A percentile compares a stretch with the other conserved stretches of the same genome.
These are phyloP conservation scores for Metschnikowia koreensis DNA, from an alignment of 805 yeast species.

Conservation along the genomic window DNA sequence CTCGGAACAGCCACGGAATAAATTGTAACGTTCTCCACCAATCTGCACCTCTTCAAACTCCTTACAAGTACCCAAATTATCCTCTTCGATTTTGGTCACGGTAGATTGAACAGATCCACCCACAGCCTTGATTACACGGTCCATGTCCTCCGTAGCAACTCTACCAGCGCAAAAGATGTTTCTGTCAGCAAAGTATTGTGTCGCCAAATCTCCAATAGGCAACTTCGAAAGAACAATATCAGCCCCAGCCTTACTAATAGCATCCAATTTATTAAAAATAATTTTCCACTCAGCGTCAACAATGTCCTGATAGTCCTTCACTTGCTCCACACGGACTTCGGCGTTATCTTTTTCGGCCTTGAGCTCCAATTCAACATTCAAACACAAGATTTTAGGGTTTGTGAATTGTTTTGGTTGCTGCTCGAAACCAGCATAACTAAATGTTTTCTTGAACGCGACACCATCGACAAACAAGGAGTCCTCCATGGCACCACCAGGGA, in stretches of 20 bases:
- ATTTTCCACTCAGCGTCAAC: slow-evolving; percentile 99
- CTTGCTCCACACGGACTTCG: slow-evolving; percentile 93
- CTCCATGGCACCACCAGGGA: slow-evolving; percentile 95
- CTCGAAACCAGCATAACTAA: slow-evolving; percentile 97
- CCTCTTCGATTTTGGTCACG: slow-evolving; percentile 62
- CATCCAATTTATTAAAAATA: slow-evolving; percentile 79
- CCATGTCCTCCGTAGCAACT: slow-evolving; percentile 84
- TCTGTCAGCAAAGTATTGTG: slow-evolving; percentile 96
- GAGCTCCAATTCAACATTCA: slow-evolving; percentile 92
- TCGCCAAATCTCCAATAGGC: slow-evolving; percentile 98
- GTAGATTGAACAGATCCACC: slow-evolving; percentile 87
- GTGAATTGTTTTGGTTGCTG: slow-evolving; percentile 89
- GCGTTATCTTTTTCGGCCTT: slow-evolving; percentile 99
- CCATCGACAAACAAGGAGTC: slow-evolving; percentile 88
- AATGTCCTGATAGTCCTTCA: slow-evolving; percentile 88
- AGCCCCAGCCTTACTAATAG: slow-evolving; percentile 82
- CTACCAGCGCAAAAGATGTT: slow-evolving; percentile 97
- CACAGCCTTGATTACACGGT: slow-evolving; percentile 87
- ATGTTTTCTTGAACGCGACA: slow-evolving; percentile 96
- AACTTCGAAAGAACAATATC: slow-evolving; percentile 88
- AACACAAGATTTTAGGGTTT: slow-evolving; percentile 77
- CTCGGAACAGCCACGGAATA: slow-evolving; percentile 88
- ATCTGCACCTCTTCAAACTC: slow-evolving; percentile 90
- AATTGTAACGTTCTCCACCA: slow-evolving; percentile 92
- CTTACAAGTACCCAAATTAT: slow-evolving; percentile 53